These are phyloP conservation scores for Beauveria brongniartii DNA, from an alignment of 2,329 filamentous ascomycete genomes.

Conservation along the genomic window DNA sequence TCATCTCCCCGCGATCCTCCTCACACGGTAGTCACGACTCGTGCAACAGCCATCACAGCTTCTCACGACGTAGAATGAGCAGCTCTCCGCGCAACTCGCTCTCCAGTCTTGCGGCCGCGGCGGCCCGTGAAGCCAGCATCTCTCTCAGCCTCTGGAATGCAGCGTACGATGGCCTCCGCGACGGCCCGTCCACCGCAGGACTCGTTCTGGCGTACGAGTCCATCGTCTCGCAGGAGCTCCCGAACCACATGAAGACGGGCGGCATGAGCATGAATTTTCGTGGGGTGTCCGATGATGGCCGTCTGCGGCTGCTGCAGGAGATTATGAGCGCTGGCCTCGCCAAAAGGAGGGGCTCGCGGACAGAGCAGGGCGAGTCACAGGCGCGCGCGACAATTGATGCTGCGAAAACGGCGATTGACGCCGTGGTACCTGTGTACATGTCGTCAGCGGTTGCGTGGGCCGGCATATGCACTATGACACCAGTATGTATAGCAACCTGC, in stretches of 20 bases:
- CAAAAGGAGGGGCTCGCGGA: conserved; percentile 21
- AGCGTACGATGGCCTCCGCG: conserved; percentile 26
- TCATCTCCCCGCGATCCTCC: conserved; percentile 3
- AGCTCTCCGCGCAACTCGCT: conserved; percentile 5
- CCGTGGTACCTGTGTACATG: conserved; percentile 19
- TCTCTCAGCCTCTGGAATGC: conserved; percentile 26
- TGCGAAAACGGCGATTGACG: conserved; percentile 21
- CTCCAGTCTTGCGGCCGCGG: neutral
- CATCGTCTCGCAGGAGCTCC: conserved; percentile 28
- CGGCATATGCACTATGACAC: conserved; percentile 29
- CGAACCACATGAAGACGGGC: conserved; percentile 23
- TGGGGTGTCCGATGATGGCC: conserved; percentile 18
- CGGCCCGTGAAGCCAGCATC: conserved; percentile 12
- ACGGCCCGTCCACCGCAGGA: conserved; percentile 20
- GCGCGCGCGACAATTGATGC: conserved; percentile 22
- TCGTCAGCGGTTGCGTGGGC: conserved; percentile 27
- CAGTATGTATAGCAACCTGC: conserved; percentile 19
- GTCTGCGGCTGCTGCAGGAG: conserved; percentile 21
- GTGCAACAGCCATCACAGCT: neutral
- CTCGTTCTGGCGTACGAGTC: conserved; percentile 29
- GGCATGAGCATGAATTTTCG: conserved; percentile 19
- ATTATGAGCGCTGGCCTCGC: conserved; percentile 23
- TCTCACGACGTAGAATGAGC: neutral
- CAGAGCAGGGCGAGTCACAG: conserved; percentile 19
- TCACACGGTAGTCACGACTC: neutral